Evolutionary conservation across 2,329 filamentous ascomycete genomes (phyloP).

Genomic region (Pseudogymnoascus verrucosus): DNA sequence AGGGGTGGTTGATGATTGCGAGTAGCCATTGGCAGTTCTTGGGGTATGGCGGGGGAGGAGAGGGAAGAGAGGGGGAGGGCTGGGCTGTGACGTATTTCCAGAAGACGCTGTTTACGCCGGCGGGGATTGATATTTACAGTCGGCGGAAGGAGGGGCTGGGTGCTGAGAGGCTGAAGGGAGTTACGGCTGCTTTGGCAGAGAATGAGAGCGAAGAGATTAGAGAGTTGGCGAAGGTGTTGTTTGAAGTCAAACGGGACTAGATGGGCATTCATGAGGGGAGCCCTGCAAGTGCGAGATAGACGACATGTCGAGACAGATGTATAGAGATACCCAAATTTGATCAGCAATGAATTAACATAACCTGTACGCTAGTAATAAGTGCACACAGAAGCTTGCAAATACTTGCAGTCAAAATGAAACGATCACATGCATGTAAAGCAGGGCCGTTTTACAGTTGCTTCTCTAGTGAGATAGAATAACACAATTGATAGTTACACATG

Average conservation of each 20-base stretch:
- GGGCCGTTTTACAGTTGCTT: not conserved
- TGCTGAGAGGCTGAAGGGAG: conserved; percentile 45
- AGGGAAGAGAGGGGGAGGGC: conserved; percentile 31
- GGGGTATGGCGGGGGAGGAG: conserved; percentile 52
- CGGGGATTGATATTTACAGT: conserved; percentile 72
- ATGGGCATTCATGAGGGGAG: not conserved
- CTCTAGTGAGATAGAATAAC: not conserved
- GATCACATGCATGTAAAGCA: not conserved
- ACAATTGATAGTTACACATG: conserved; percentile 9
- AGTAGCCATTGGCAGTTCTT: conserved; percentile 74
- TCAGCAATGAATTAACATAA: not conserved
- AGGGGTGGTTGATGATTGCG: conserved; percentile 64
- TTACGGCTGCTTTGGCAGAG: conserved; percentile 46
- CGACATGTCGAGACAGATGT: not conserved
- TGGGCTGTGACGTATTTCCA: conserved; percentile 84
- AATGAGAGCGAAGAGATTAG: conserved; percentile 44
- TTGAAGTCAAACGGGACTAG: conserved; percentile 34
- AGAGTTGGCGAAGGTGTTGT: conserved; percentile 45
- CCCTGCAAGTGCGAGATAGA: not conserved
- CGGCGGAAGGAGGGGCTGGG: conserved; percentile 53
- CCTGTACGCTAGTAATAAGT: not conserved
- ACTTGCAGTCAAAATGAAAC: not conserved
- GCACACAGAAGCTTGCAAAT: not conserved
- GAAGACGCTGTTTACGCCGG: conserved; percentile 73
- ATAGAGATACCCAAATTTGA: conserved; percentile 4